Evolutionary conservation across 495 filamentous ascomycete genomes (phyloP), one percentile per base, ranked within the genome.

Genomic region (Platismatia glauca): DNA sequence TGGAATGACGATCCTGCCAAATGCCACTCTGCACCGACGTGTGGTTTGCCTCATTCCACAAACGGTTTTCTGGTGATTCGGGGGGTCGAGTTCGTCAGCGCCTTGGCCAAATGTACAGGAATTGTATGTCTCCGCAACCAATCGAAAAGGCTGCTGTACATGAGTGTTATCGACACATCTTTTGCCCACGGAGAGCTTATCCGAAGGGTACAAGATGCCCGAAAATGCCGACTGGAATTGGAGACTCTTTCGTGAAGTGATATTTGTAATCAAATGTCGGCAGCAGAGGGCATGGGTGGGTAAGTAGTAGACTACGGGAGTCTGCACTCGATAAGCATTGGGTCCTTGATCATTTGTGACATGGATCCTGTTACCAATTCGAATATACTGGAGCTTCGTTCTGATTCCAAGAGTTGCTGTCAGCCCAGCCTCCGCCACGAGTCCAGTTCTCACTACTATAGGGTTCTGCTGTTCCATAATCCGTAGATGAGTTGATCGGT

Each of bases 351-450:
- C 22, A 20, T 27, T 11, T 22, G 39, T 38, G 39, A 46, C 15
- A 34, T 11, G 41, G 46, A 34, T 55, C 38, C 27, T 35, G 55
- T 56, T 62, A 62, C 60, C 60, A 62, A 20, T 33, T 53, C 29
- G 50, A 53, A 59, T 13, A 33, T 15, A 59, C 58, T 27, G n/a
- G 39, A 46, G 58, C 58, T 39, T 59, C 58, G 37, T 27, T 38
- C 24, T 59, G 62, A 41, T 57, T 33, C 31, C 50, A 38, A 22
- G 41, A 15, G 9, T 37, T 57, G 35, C 57, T 57, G 31, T 64
- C 50, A 46, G 53, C 46, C 61, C 57, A 67, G 20, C 24, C 34
- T 20, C 60, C 38, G 18, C 57, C 41, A 0, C 34, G 33, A 22
- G 58, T 29, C 58, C 61, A 61, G n/a, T 22, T n/a, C 20, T 58